Base-by-base conservation (phyloP, 2,329 filamentous ascomycete genomes). In the Fusarium scirpi region DNA sequence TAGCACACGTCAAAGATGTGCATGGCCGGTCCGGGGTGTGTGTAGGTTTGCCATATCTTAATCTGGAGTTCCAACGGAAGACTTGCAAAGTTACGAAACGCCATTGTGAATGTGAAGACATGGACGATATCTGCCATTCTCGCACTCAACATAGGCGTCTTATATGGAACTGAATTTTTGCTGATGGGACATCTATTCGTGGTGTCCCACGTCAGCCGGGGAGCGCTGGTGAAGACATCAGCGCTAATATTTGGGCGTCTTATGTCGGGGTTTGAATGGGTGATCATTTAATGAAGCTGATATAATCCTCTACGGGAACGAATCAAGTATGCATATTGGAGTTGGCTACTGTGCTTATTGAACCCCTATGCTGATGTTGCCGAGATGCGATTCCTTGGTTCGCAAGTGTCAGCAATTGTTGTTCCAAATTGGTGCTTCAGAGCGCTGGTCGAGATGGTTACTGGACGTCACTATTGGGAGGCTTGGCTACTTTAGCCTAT, bases 1-100 rank as follows among this genome's bases (percentile, higher is more conserved):
- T 70, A 78, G 27, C 74, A 78, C 6, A 77, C 70, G 29, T 78
- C 74, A 11, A 78, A 76, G 22, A 77, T 25, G 25, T 78, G 74
- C 69, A 78, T 77, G 9, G 73, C 69, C 13, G 76, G 67, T 1
- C 67, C 71, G 3, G 63, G 29, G 3, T 57, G 48, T 1, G 45
- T 49, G 45, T 69, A 72, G 6, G 56, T 24, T 15, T 76, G 69
- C 74, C 73, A 76, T 43, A 75, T 60, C 46, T 74, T 71, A 3
- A 61, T 62, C 58, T 75, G 74, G 12, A 76, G 63, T 53, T 76
- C 74, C 20, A 62, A 18, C 2, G 74, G 74, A 29, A 76, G 66
- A 8, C 52, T 56, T 8, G 62, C 27, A 58, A 76, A 75, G 38
- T 61, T 48, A 25, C 48, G 61, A 20, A 75, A 76, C 6, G 69